Base-by-base conservation (phyloP, 2,329 filamentous ascomycete genomes). In the Stagonosporopsis rhizophila region DNA sequence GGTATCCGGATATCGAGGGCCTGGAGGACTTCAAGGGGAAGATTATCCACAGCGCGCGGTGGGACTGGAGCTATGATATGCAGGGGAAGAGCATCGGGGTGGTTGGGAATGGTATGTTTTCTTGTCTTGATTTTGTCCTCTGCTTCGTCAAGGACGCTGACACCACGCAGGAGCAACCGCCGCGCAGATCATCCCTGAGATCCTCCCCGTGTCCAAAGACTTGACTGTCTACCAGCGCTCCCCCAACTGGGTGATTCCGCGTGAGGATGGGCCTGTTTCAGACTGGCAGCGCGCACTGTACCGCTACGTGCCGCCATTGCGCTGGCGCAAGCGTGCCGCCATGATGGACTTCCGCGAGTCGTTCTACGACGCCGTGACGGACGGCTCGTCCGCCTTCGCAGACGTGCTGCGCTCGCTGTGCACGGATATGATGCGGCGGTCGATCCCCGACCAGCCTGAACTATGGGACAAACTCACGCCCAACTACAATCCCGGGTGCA, bases 51-150 rank as follows among this genome's bases (percentile, higher is more conserved):
- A 82, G 80, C 2, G 83, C 84, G 4, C 70, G 83, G n/a, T 87
- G 84, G 83, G 83, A 87, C 57, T 85, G 83, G 82, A 82, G 77
- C 39, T 85, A 84, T 59, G 78, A 81, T 45, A 63, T 85, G n/a
- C 69, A 73, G 27, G 82, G 77, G 8, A 86, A 86, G 74, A 80
- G 78, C 46, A 79, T 87, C 37, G 85, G 80, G 0, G 71, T 87
- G n/a, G 81, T 88, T 34, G 85, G 85, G 2, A 87, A 85, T 65
- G 84, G 82, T 80, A 62, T 28, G 69, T 37, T 38, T n/a, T 34
- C 17, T 80, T 62, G n/a, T n/a, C n/a, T n/a, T 27, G 68, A 32
- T 41, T n/a, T 38, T 25, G 17, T 12, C 20, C 17, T 14, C n/a
- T 12, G 7, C 7, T 11, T 9, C 2, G 12, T 19, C 2, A 44